Evolutionary conservation across 2,329 filamentous ascomycete species (phyloP).

Genomic region (Juglanconis oblonga): DNA sequence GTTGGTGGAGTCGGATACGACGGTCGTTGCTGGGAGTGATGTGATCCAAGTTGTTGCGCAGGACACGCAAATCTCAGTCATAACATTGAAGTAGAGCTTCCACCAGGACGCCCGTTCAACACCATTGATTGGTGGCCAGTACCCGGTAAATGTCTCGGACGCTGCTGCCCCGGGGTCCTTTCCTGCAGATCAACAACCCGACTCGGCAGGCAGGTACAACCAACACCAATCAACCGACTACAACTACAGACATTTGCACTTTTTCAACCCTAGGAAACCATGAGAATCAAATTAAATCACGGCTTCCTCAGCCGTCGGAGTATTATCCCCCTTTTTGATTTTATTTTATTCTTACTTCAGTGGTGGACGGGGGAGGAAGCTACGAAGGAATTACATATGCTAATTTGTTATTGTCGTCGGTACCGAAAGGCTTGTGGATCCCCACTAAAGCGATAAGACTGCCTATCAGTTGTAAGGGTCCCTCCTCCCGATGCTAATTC

Average conservation of each 20-base stretch:
- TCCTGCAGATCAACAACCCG: not conserved
- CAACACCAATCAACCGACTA: not conserved
- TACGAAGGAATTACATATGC: not conserved
- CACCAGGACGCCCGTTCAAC: not conserved
- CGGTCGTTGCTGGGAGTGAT: no score
- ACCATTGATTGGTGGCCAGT: not conserved
- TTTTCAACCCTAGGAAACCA: no score
- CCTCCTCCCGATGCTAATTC: not conserved
- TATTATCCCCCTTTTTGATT: no score
- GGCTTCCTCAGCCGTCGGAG: no score
- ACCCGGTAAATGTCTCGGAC: not conserved
- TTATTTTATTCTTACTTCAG: no score
- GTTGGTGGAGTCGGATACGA: not conserved
- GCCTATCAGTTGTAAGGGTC: not conserved
- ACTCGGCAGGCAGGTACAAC: not conserved
- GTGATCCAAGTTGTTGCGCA: not conserved
- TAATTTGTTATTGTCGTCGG: no score
- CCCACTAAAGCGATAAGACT: not conserved
- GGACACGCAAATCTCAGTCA: not conserved
- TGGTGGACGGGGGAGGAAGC: no score
- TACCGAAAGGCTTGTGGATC: not conserved
- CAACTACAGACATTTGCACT: no score
- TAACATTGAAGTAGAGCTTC: not conserved
- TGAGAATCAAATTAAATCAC: no score
- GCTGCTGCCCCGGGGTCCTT: not conserved